Percentiles rank a stretch among this genome's conserved stretches.
phyloP scores from a whole-genome alignment of 208 protist species.

The Kentomonas sorsogonicus region DNA sequence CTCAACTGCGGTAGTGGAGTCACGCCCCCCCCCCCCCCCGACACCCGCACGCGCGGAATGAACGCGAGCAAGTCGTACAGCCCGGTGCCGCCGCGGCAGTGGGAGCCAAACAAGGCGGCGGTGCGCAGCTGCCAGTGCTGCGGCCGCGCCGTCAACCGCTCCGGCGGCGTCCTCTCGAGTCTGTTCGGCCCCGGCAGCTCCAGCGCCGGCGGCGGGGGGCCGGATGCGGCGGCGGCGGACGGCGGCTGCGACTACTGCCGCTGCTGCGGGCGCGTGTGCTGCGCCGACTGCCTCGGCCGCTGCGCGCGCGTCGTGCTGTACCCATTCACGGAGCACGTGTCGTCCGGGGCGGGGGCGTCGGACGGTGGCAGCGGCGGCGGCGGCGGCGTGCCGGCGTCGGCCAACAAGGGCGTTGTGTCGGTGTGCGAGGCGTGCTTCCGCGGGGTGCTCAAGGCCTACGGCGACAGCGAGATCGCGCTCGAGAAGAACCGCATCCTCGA shows the following conservation, averaged over 20 bases:
- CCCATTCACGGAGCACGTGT: no score
- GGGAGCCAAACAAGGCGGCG: no score
- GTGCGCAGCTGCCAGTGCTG: no score
- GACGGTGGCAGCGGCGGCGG: no score
- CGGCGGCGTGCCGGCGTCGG: conserved; percentile 28
- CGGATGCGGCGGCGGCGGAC: conserved; percentile 38
- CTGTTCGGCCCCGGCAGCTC: no score
- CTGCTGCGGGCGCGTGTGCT: conserved; percentile 52
- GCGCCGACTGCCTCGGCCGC: conserved; percentile 39
- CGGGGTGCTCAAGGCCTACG: conserved; percentile 23
- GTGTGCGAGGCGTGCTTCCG: conserved; percentile 50
- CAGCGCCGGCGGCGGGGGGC: conserved; percentile 21
- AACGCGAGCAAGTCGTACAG: conserved; percentile 14
- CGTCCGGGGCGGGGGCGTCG: no score
- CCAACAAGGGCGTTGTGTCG: conserved; percentile 26
- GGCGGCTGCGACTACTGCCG: conserved; percentile 46
- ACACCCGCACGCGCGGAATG: neutral
- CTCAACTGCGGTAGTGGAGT: no score
- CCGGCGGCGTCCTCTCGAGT: no score
- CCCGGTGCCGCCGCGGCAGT: conserved; percentile 34
- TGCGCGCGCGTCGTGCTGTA: conserved; percentile 33
- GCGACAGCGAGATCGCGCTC: conserved; percentile 41
- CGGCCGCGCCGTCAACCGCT: no score
- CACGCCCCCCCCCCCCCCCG: no score
- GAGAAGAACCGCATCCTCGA: conserved; percentile 39